These are phyloP conservation scores for Neofusicoccum kwambonambiense DNA, from an alignment of 2,329 filamentous ascomycete genomes.

Conservation along the genomic window DNA sequence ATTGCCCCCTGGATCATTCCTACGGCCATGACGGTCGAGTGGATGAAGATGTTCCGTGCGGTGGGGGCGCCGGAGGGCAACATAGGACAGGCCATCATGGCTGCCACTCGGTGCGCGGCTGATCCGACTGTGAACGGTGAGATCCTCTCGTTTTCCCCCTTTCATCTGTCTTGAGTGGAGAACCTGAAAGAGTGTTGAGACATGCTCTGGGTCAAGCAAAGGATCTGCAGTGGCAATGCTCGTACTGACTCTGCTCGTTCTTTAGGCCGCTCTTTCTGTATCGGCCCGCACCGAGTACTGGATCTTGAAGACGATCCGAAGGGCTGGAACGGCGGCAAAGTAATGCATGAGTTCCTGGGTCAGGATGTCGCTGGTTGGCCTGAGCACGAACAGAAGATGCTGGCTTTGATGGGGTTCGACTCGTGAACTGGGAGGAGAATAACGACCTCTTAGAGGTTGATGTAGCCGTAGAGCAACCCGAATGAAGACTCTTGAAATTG, in stretches of 20 bases:
- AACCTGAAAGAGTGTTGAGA: too few species aligned
- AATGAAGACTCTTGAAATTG: too few species aligned
- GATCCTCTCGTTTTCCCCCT: background rate
- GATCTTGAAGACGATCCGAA: slow-evolving; percentile 2
- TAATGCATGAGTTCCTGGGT: background rate
- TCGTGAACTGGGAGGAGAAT: background rate
- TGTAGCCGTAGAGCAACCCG: too few species aligned
- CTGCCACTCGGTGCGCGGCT: background rate
- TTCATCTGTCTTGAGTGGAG: too few species aligned
- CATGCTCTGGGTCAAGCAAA: too few species aligned
- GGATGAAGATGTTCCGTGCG: slow-evolving; percentile 4
- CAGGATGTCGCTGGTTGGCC: background rate
- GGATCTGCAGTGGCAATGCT: background rate
- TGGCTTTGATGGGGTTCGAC: background rate
- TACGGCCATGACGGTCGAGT: slow-evolving; percentile 22
- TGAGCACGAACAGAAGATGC: background rate
- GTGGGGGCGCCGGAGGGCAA: background rate
- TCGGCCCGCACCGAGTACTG: background rate
- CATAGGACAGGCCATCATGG: too few species aligned
- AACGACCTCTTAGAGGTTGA: too few species aligned
- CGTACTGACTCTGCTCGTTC: background rate
- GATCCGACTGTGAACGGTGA: background rate
- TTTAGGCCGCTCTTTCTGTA: background rate
- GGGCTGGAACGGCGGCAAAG: background rate
- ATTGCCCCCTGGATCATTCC: slow-evolving; percentile 31